Percentiles rank a stretch among this genome's conserved stretches.
Evolutionary conservation across 345 rosid genomes (phyloP).

Genomic region (Nasturtium officinale): DNA sequence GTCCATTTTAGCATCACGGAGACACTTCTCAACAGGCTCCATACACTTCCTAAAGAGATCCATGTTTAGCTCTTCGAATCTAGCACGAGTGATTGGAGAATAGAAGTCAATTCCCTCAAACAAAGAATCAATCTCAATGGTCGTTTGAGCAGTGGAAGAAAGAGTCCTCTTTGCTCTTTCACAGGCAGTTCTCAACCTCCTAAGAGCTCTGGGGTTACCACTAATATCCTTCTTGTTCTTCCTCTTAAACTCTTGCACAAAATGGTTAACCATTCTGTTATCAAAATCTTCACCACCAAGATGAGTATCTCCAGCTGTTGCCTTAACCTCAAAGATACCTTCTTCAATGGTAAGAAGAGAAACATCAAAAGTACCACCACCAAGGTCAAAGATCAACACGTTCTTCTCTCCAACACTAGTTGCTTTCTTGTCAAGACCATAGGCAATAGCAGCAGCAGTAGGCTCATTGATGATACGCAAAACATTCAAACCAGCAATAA

Average conservation of each 20-base stretch:
- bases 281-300: slow-evolving; percentile 76
- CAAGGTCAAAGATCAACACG: slow-evolving; percentile 55
- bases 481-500: slow-evolving; percentile 36
- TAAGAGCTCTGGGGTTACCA: slow-evolving; percentile 60
- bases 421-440: slow-evolving; percentile 44
- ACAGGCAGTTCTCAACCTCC: slow-evolving; percentile 55
- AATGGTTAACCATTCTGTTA: slow-evolving; percentile 64
- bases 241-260: slow-evolving; percentile 65
- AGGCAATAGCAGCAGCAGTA: slow-evolving; percentile 43
- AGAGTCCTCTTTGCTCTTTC: slow-evolving; percentile 61
- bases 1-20: slow-evolving; percentile 45
- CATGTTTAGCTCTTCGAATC: slow-evolving; percentile 50
- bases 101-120: slow-evolving; percentile 47
- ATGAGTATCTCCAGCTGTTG: slow-evolving; percentile 71
- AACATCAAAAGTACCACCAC: slow-evolving; percentile 71
- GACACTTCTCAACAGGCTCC: slow-evolving; percentile 49
- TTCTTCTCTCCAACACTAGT: slow-evolving; percentile 45
- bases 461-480: slow-evolving; percentile 45
- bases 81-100: slow-evolving; percentile 43
- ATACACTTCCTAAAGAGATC: slow-evolving; percentile 46
- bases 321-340: slow-evolving; percentile 67
- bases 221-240: slow-evolving; percentile 64
- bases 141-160: slow-evolving; percentile 51
- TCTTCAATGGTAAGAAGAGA: slow-evolving; percentile 64
- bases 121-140: slow-evolving; percentile 48